Evolutionary conservation across 192 early-diverging fungal genomes (phyloP).

Genomic region (Coemansia sp.): DNA sequence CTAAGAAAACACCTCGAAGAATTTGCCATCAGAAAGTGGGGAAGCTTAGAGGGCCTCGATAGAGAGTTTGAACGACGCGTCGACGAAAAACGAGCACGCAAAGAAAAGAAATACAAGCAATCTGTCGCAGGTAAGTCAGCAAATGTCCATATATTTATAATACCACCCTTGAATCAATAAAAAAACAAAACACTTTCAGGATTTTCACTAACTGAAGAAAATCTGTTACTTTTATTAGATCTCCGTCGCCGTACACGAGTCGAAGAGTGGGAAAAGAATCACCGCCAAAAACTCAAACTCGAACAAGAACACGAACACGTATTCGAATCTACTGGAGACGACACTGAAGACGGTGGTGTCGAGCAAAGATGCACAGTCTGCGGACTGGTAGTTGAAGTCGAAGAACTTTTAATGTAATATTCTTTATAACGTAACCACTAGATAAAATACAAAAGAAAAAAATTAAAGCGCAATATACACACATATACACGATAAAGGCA

Average conservation of each 20-base stretch:
- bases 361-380: constrained; percentile 64
- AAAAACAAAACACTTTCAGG: no score
- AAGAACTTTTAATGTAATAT: constrained; percentile 54
- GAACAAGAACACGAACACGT: constrained; percentile 69
- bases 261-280: constrained; percentile 58
- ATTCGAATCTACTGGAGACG: constrained; percentile 58
- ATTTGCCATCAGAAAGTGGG: constrained; percentile 96
- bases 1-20: constrained; percentile 80
- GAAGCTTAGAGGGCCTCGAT: constrained; percentile 78
- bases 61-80: constrained; percentile 79
- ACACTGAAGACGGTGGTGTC: constrained; percentile 40
- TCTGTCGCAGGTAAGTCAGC: constrained; percentile 68
- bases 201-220: not conserved
- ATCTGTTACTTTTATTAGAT: constrained; percentile 47
- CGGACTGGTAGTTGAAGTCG: constrained; percentile 64
- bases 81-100: constrained; percentile 70
- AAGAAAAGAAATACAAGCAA: constrained; percentile 79
- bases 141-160: not conserved
- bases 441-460: not conserved
- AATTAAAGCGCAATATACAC: not conserved
- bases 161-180: no score
- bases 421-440: not conserved
- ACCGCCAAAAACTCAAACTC: constrained; percentile 46
- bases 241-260: constrained; percentile 76
- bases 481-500: no score